These are phyloP conservation scores for Aspergillus phoenicis DNA, from an alignment of 2,329 filamentous ascomycete species.

Conservation along the genomic window DNA sequence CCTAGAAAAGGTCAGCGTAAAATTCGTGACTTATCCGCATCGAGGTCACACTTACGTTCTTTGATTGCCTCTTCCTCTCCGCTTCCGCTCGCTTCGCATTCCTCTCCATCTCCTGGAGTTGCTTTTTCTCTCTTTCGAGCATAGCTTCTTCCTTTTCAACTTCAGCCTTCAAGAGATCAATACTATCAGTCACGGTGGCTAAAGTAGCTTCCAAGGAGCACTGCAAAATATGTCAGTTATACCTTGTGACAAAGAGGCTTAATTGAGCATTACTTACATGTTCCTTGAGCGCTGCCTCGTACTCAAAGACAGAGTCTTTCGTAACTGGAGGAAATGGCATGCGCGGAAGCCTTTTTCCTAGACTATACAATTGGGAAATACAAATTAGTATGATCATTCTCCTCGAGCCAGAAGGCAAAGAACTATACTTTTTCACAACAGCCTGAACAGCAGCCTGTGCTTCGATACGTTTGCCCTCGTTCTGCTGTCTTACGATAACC, in stretches of 20 bases:
- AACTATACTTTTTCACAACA: slow-evolving; percentile 47
- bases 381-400: background rate
- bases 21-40: background rate
- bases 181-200: slow-evolving; percentile 43
- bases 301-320: slow-evolving; percentile 48
- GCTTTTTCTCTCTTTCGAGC: slow-evolving; percentile 43
- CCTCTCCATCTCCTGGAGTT: slow-evolving; percentile 46
- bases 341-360: slow-evolving; percentile 45
- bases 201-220: slow-evolving; percentile 42
- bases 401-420: background rate
- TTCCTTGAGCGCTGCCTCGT: slow-evolving; percentile 46
- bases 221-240: slow-evolving; percentile 28
- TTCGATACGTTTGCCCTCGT: slow-evolving; percentile 46
- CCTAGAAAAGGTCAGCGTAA: slow-evolving; percentile 32
- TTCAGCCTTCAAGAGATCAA: slow-evolving; percentile 44
- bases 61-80: slow-evolving; percentile 44
- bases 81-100: slow-evolving; percentile 45
- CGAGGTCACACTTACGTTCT: slow-evolving; percentile 37
- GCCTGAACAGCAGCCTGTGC: slow-evolving; percentile 44
- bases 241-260: too few relatives aligned
- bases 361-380: slow-evolving; percentile 25
- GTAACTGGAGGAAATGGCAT: slow-evolving; percentile 51
- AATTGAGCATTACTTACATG: slow-evolving; percentile 35
- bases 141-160: slow-evolving; percentile 47
- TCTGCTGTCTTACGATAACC: slow-evolving; percentile 46